A percentile compares a stretch with the other conserved stretches of the same genome.
Conservation (phyloP, 2,329 filamentous ascomycete species). For the Fusarium mexicanum region DNA sequence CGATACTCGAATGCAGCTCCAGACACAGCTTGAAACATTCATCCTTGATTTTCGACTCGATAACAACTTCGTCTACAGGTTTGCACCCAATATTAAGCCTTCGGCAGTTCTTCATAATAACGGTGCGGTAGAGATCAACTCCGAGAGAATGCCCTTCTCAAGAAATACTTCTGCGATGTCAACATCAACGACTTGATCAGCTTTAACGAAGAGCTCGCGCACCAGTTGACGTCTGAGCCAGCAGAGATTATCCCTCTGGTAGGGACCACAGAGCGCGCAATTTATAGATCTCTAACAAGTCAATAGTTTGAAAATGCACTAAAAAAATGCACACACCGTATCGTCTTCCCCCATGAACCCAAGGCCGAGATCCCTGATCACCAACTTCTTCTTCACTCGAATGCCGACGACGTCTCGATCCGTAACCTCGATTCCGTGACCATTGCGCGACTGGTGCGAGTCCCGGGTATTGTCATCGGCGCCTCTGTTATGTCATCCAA, state of each 20-base stretch:
- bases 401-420: constrained; percentile 89
- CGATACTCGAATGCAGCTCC: constrained; percentile 76
- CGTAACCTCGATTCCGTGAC: constrained; percentile 92
- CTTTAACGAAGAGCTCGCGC: constrained; percentile 94
- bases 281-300: neutral
- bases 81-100: constrained; percentile 36
- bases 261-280: constrained; percentile 42
- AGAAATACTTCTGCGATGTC: constrained; percentile 95
- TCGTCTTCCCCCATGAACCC: constrained; percentile 82
- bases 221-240: constrained; percentile 88
- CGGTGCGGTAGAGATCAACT: constrained; percentile 79
- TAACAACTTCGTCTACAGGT: constrained; percentile 96
- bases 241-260: constrained; percentile 93
- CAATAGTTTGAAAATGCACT: constrained; percentile 87
- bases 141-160: constrained; percentile 90
- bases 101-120: constrained; percentile 11
- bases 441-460: constrained; percentile 93
- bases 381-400: constrained; percentile 94
- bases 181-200: constrained; percentile 96
- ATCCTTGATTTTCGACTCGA: constrained; percentile 94
- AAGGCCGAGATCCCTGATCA: constrained; percentile 82
- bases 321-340: constrained; percentile 90
- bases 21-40: constrained; percentile 86
- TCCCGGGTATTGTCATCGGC: constrained; percentile 97
- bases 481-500: constrained; percentile 97